phyloP scores from a whole-genome alignment of 208 protist species.

The Acanthamoeba comandoni region DNA sequence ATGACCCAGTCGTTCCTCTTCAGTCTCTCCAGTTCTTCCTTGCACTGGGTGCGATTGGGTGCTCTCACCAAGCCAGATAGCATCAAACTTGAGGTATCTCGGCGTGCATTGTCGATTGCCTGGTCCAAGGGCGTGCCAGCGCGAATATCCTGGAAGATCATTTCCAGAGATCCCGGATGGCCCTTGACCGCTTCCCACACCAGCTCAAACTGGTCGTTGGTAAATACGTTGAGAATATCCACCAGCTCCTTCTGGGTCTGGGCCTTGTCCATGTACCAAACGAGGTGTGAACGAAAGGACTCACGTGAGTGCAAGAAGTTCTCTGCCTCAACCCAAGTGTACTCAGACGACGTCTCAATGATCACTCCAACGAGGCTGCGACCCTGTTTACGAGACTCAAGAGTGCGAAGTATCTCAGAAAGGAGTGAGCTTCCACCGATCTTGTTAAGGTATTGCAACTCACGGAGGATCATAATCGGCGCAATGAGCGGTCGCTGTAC shows the following conservation, averaged over 20 bases:
- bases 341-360: conserved; percentile 14
- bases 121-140: conserved; percentile 13
- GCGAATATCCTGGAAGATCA: neutral
- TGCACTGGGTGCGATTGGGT: neutral
- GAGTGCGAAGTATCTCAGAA: conserved; percentile 34
- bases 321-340: conserved; percentile 28
- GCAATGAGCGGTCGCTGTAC: conserved; percentile 30
- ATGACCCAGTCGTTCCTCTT: no score
- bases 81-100: neutral
- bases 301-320: conserved; percentile 1
- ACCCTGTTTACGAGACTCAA: conserved; percentile 32
- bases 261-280: neutral
- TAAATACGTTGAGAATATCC: conserved; percentile 14
- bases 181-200: neutral
- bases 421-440: neutral
- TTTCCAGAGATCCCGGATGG: neutral
- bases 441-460: conserved; percentile 17
- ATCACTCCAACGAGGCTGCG: conserved; percentile 31
- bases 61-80: neutral
- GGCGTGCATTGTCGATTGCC: neutral
- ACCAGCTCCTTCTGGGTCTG: neutral
- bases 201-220: neutral
- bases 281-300: conserved; percentile 21
- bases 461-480: conserved; percentile 25
- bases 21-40: no score